Base-by-base conservation (phyloP, 305 asterid genomes). In the Euphrasia arctica region DNA sequence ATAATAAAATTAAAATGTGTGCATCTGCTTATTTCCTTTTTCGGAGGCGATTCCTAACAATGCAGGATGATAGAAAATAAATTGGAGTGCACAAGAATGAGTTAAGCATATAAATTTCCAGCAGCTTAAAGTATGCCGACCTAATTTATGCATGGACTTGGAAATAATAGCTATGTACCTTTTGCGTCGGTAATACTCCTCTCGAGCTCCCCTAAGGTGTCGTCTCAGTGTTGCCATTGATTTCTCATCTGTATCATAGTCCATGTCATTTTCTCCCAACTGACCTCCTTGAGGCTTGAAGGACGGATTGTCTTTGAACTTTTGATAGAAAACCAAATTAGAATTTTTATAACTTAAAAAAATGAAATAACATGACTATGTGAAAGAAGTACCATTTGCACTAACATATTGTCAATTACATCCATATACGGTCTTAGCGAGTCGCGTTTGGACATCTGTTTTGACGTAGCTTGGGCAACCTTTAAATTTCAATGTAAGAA, bases 251-350 rank as follows among this genome's bases (percentile, higher is more conserved):
- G 99, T 83, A 76, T 90, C 99, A 66, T 93, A 93, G 73, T 93
- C 99, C 97, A 93, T 86, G 78, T 93, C 97, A 81, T 86, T 86
- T 80, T 93, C 99, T 65, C 99, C 99, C 77, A 93, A 68, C 68
- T 73, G 86, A 60, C 97, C 99, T 52, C 99, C 97, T 85, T 90
- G 99, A n/a, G 99, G 99, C 79, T 93, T 93, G 81, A 93, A 93
- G 47, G 99, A 86, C 68, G 97, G 95, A 74, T 93, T 97, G 74
- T 84, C 95, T 79, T 79, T 83, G 65, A 93, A 79, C 99, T 93
- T 76, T 68, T 34, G 25, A 69, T 31, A 58, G 60, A 65, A 75
- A 73, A 70, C 69, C 57, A 71, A 58, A 74, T 36, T 67, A 65
- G 72, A 68, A 62, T 18, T 39, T 58, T 49, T 34, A 22, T 50